Evolutionary conservation across 1,139 yeast species (phyloP).

Genomic region (Hanseniaspora uvarum): DNA sequence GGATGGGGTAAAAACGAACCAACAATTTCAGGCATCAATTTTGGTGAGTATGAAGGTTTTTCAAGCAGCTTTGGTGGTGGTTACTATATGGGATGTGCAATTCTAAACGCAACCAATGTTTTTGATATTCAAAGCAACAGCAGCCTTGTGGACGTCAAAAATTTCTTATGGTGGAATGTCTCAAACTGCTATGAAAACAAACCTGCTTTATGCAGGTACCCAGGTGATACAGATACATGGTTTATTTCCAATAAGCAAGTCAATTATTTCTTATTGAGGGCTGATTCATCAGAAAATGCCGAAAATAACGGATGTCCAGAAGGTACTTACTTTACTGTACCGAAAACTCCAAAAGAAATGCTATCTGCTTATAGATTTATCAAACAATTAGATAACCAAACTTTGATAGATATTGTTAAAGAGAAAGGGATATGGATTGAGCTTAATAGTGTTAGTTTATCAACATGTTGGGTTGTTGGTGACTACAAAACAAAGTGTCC

Average conservation of each 20-base stretch:
- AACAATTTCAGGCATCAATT: background rate
- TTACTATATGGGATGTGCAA: constrained; percentile 19
- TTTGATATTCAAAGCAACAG: constrained; percentile 21
- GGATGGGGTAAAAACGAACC: constrained; percentile 62
- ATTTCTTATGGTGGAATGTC: constrained; percentile 49
- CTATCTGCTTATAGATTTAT: background rate
- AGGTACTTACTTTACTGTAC: constrained; percentile 46
- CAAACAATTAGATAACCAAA: background rate
- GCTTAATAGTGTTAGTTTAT: constrained; percentile 63
- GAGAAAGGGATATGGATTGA: constrained; percentile 62
- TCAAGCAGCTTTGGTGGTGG: constrained; percentile 16
- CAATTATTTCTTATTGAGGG: constrained; percentile 46
- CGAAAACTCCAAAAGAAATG: constrained; percentile 43
- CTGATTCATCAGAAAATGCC: constrained; percentile 20
- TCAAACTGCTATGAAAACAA: constrained; percentile 52
- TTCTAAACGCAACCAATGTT: constrained; percentile 18
- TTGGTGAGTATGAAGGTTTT: constrained; percentile 14
- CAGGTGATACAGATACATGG: constrained; percentile 41
- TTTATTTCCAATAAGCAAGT: constrained; percentile 30
- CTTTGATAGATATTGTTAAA: constrained; percentile 19
- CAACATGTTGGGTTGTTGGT: constrained; percentile 77
- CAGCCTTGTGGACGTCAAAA: constrained; percentile 51
- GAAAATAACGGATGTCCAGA: constrained; percentile 39
- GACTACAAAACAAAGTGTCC: constrained; percentile 77
- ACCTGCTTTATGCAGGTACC: constrained; percentile 45